These are phyloP conservation scores for Cucurbita pepo DNA, from an alignment of 306 rosid species.

Conservation along the genomic window DNA sequence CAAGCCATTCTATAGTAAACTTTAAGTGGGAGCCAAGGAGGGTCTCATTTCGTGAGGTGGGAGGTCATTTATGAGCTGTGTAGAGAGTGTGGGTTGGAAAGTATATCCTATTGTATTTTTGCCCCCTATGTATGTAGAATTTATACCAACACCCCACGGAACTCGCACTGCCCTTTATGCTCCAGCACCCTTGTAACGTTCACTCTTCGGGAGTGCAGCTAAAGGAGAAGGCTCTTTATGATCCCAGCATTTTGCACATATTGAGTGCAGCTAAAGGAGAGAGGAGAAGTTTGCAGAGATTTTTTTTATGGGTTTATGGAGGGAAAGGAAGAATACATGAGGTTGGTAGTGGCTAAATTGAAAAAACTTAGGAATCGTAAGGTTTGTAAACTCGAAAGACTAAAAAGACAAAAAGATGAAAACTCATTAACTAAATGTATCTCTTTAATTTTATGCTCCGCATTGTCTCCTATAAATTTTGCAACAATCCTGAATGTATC, in stretches of 20 bases:
- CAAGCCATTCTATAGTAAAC: not conserved
- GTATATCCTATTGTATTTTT: not conserved
- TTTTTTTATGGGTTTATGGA: not conserved
- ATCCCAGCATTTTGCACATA: not conserved
- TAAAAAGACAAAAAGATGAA: not conserved
- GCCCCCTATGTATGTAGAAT: not conserved
- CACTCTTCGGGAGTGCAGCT: not conserved
- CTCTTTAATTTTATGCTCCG: not conserved
- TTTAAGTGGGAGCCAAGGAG: not conserved
- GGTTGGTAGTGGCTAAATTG: not conserved
- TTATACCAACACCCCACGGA: not conserved
- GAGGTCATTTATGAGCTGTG: not conserved
- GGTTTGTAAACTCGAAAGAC: not conserved
- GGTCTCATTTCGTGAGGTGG: not conserved
- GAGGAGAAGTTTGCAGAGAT: not conserved
- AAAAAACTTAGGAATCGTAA: not conserved
- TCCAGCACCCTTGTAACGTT: not conserved
- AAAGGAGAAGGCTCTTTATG: not conserved
- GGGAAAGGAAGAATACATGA: not conserved
- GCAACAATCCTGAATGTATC: not conserved
- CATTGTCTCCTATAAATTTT: not conserved
- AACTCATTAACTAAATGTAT: not conserved
- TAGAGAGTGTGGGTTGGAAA: not conserved
- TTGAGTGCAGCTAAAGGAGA: not conserved
- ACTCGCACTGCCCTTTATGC: not conserved